Base-by-base conservation (phyloP, 768 basidiomycete genomes). In the Clitopilus hobsonii region DNA sequence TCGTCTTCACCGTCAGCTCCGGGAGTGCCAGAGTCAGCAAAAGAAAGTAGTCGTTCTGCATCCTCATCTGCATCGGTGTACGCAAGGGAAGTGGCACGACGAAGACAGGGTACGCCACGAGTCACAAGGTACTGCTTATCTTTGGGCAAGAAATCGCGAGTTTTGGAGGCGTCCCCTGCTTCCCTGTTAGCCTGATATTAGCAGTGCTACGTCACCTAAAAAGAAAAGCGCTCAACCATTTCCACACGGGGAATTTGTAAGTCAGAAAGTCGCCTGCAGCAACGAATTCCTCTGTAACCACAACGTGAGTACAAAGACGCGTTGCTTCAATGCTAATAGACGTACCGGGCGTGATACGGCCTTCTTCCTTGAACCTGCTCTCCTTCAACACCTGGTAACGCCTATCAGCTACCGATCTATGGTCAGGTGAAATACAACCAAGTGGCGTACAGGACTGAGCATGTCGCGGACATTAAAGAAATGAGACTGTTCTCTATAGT, bases 191-290 rank as follows among this genome's bases (percentile, higher is more conserved):
- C 49, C 51, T 52, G 53, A 45, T 29, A 25, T 23, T 49, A 27
- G 49, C 41, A 24, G 52, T 25, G n/a, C 22, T 49, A 51, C 25
- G 7, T 48, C 28, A 51, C 14, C 30, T 45, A 28, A 18, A 29
- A 32, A n/a, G 13, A 38, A 30, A 7, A 57, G 47, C 53, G 68
- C 89, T 62, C 55, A 45, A 92, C 97, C 97, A 99, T 65, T 85
- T 78, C 97, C 97, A 99, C 23, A 97, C 94, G 10, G 93, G 92
- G 72, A 99, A 99, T 77, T 99, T 99, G 84, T 98, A 98, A 6
- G 87, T 79, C 56, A 99, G 75, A 72, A 98, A 98, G 70, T 99
- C 97, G 53, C 97, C 97, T 6, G 97, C 97, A 14, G 92, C 94
- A 25, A 98, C 93, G 65, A 97, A 98, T 71, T 98, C 97, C 84